These are phyloP conservation scores for Tothia fuscella DNA, from an alignment of 2,329 filamentous ascomycete species.

Conservation along the genomic window DNA sequence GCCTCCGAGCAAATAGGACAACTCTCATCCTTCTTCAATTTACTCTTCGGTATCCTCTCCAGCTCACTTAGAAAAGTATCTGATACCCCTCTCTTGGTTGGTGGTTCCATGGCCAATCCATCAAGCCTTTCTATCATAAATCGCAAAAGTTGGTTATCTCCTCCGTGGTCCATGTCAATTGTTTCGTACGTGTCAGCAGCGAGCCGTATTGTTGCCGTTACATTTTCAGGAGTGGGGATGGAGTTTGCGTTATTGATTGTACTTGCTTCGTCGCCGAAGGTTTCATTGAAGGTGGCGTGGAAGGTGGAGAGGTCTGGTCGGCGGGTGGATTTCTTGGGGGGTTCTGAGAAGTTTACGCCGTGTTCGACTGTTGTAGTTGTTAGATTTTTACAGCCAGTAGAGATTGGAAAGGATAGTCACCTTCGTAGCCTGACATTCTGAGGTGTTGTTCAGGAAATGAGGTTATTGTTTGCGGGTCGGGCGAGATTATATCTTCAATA, in stretches of 20 bases:
- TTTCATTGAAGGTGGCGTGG: conserved; percentile 49
- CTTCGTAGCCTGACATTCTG: conserved; percentile 36
- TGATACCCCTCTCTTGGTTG: conserved; percentile 47
- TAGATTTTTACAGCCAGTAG: conserved; percentile 9
- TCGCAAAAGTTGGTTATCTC: conserved; percentile 33
- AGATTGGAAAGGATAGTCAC: conserved; percentile 17
- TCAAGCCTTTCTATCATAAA: conserved; percentile 45
- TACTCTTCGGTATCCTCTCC: conserved; percentile 45
- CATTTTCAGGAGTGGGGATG: conserved; percentile 47
- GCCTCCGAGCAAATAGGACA: conserved; percentile 51
- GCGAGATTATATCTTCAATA: too few species aligned
- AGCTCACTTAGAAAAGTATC: conserved; percentile 50
- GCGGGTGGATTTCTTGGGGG: conserved; percentile 20
- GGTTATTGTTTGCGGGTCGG: too few species aligned
- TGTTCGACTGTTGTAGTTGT: conserved; percentile 33
- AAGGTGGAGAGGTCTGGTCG: conserved; percentile 52
- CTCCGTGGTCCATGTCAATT: conserved; percentile 35
- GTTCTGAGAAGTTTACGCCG: conserved; percentile 27
- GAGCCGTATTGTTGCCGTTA: conserved; percentile 46
- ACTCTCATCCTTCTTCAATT: conserved; percentile 38
- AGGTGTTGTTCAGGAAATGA: background rate
- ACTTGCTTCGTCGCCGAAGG: conserved; percentile 32
- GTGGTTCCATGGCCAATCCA: conserved; percentile 45
- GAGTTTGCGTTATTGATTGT: conserved; percentile 43
- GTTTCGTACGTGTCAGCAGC: conserved; percentile 49